phyloP scores from a whole-genome alignment of 169 alveolate species.

The Plasmodium cynomolgi region DNA sequence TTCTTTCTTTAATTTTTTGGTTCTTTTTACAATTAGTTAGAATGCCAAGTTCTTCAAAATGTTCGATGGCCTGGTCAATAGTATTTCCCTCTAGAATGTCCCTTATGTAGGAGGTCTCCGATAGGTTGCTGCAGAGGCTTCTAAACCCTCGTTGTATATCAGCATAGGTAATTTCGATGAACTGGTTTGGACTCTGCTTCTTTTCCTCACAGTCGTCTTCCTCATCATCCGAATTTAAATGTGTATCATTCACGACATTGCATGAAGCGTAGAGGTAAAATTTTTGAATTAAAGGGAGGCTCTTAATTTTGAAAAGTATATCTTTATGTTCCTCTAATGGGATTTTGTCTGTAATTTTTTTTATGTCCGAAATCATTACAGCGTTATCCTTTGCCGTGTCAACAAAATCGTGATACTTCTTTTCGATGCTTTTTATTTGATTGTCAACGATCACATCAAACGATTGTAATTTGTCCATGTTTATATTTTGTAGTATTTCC shows the following conservation, averaged over 20 bases:
- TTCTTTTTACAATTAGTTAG: constrained; percentile 61
- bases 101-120: constrained; percentile 51
- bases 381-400: constrained; percentile 11
- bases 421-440: constrained; percentile 57
- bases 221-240: constrained; percentile 22
- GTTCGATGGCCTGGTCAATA: constrained; percentile 63
- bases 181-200: constrained; percentile 5
- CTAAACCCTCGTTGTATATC: constrained; percentile 67
- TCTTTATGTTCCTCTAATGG: constrained; percentile 71
- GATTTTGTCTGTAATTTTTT: constrained; percentile 64
- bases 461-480: constrained; percentile 34
- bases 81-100: constrained; percentile 66
- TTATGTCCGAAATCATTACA: constrained; percentile 66
- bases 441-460: constrained; percentile 52
- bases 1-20: constrained; percentile 58
- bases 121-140: constrained; percentile 34
- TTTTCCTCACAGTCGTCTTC: not conserved
- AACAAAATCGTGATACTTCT: constrained; percentile 13
- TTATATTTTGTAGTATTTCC: constrained; percentile 38
- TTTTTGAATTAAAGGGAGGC: constrained; percentile 66
- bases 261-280: constrained; percentile 56
- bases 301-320: constrained; percentile 46
- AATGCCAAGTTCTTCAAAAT: constrained; percentile 68
- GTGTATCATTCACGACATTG: constrained; percentile 48
- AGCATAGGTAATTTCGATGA: constrained; percentile 49